phyloP scores from a whole-genome alignment of 2,329 filamentous ascomycete species.

The Truncatella angustata region DNA sequence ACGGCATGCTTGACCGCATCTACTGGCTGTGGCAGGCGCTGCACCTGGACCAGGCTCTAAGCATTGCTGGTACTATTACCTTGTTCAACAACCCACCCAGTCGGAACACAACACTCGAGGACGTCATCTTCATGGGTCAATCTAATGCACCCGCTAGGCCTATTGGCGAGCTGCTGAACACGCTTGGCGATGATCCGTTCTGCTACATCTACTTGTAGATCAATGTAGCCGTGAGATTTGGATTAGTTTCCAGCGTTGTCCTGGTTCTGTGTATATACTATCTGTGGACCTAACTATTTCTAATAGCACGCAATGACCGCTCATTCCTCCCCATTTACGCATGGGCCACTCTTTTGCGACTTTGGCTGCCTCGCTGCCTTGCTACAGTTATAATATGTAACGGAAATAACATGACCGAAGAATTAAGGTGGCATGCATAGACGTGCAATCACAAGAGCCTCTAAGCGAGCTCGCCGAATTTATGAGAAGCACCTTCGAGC shows the following conservation, averaged over 20 bases:
- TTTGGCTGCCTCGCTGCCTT: too few relatives aligned
- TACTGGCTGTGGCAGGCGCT: constrained; percentile 27
- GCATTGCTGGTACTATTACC: constrained; percentile 24
- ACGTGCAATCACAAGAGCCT: too few relatives aligned
- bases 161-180: constrained; percentile 17
- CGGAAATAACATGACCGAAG: too few relatives aligned
- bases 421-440: too few relatives aligned
- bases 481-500: too few relatives aligned
- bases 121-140: constrained; percentile 20
- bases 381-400: too few relatives aligned
- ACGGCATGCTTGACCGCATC: constrained; percentile 23
- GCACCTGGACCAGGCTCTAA: constrained; percentile 13
- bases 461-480: too few relatives aligned
- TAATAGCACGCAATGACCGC: too few relatives aligned
- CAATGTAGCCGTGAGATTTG: background rate
- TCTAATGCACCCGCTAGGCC: constrained; percentile 8
- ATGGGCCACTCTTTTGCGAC: too few relatives aligned
- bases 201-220: constrained; percentile 19
- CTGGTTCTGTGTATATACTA: background rate
- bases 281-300: too few relatives aligned
- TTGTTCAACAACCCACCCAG: constrained; percentile 24
- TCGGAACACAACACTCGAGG: constrained; percentile 20
- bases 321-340: too few relatives aligned
- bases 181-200: constrained; percentile 17
- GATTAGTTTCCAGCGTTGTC: background rate